Percentiles rank a stretch among this genome's conserved stretches.
Conservation (phyloP, 352 stramenopile species). For the Phytophthora megakarya region DNA sequence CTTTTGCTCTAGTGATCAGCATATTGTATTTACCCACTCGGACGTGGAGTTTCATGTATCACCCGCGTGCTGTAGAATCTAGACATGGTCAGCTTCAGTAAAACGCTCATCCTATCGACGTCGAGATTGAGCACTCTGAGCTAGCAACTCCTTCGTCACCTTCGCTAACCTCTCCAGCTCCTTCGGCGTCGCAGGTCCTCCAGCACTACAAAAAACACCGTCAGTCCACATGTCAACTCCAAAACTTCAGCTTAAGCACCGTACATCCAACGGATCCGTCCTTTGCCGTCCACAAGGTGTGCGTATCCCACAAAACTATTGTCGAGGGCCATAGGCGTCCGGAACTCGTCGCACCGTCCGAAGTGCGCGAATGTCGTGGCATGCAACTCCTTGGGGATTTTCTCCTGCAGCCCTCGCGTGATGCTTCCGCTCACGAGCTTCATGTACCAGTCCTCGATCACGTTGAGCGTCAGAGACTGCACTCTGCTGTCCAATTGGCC, state of each 20-base stretch:
- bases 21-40: conserved; percentile 24
- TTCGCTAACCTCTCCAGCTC: conserved; percentile 67
- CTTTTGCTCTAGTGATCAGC: conserved; percentile 13
- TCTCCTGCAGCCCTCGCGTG: conserved; percentile 56
- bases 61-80: conserved; percentile 5
- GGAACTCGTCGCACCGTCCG: conserved; percentile 81
- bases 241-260: background rate
- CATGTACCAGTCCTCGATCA: conserved; percentile 92
- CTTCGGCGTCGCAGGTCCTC: conserved; percentile 60
- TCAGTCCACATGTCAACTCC: background rate
- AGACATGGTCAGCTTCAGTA: conserved; percentile 7
- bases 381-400: conserved; percentile 53
- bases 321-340: conserved; percentile 77
- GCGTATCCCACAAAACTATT: conserved; percentile 90
- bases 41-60: conserved; percentile 4
- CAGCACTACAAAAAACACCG: conserved; percentile 49
- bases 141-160: conserved; percentile 61
- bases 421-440: conserved; percentile 80
- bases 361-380: conserved; percentile 70
- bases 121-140: conserved; percentile 44
- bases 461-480: conserved; percentile 76
- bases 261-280: conserved; percentile 88
- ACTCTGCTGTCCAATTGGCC: conserved; percentile 32
- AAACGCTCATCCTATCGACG: conserved; percentile 25
- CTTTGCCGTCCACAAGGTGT: conserved; percentile 80